Percentiles rank a stretch among this genome's conserved stretches.
Evolutionary conservation across 208 protist genomes (phyloP).

Genomic region (Leishmania major): DNA sequence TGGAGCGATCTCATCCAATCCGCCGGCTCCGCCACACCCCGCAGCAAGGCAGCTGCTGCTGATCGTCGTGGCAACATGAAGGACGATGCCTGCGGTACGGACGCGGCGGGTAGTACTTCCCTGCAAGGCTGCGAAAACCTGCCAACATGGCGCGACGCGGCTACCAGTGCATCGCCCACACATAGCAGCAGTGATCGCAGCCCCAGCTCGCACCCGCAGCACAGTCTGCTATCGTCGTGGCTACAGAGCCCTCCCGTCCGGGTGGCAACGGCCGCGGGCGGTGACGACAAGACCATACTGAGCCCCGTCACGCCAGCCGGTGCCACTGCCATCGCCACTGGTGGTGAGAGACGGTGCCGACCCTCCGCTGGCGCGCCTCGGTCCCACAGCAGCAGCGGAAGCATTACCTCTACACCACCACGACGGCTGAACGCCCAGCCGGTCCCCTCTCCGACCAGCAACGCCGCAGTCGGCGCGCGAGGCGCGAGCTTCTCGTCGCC

Average conservation of each 20-base stretch:
- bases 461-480: background rate
- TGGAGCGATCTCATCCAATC: background rate
- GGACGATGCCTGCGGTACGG: background rate
- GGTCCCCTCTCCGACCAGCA: background rate
- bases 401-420: background rate
- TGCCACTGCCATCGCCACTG: background rate
- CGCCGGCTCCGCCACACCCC: background rate
- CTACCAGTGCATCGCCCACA: background rate
- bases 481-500: background rate
- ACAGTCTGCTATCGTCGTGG: background rate
- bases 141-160: background rate
- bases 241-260: background rate
- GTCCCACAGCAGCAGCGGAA: background rate
- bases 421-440: background rate
- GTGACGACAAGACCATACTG: background rate
- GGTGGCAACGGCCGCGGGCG: background rate
- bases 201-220: background rate
- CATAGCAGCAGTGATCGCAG: slow-evolving; percentile 2
- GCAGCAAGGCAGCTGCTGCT: background rate
- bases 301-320: background rate
- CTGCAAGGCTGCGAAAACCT: background rate
- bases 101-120: background rate
- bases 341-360: background rate
- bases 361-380: background rate
- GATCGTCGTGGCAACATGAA: background rate